Percentiles rank a stretch among this genome's conserved stretches.
Evolutionary conservation across 2,329 filamentous ascomycete species (phyloP).

Genomic region (Exophiala aquamarina): DNA sequence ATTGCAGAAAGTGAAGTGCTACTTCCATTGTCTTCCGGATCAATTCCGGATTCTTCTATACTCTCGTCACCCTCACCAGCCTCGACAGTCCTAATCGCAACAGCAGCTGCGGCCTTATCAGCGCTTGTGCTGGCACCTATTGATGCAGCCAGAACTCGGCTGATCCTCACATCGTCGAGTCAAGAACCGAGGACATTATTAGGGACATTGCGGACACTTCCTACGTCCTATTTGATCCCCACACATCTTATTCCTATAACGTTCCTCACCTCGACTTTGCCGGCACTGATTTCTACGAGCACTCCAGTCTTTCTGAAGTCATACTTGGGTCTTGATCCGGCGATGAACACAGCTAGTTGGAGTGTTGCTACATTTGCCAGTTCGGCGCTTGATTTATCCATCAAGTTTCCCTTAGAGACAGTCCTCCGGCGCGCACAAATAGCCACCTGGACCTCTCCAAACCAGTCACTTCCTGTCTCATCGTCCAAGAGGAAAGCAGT

Average conservation of each 20-base stretch:
- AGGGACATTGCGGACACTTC: slow-evolving; percentile 72
- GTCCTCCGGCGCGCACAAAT: slow-evolving; percentile 87
- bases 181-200: slow-evolving; percentile 75
- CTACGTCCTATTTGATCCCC: slow-evolving; percentile 66
- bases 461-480: slow-evolving; percentile 41
- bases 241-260: slow-evolving; percentile 76
- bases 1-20: slow-evolving; percentile 72
- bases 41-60: slow-evolving; percentile 56
- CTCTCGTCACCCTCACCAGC: slow-evolving; percentile 79
- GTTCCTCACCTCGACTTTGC: slow-evolving; percentile 78
- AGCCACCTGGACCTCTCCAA: slow-evolving; percentile 60
- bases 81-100: slow-evolving; percentile 73
- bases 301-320: slow-evolving; percentile 82
- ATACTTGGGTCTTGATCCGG: slow-evolving; percentile 79
- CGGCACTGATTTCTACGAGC: slow-evolving; percentile 77
- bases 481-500: slow-evolving; percentile 39
- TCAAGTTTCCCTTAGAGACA: slow-evolving; percentile 89
- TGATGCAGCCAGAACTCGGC: slow-evolving; percentile 81
- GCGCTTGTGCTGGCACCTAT: slow-evolving; percentile 81
- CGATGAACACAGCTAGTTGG: slow-evolving; percentile 78
- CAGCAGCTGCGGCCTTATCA: slow-evolving; percentile 66
- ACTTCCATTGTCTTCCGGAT: slow-evolving; percentile 44
- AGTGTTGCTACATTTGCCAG: slow-evolving; percentile 78
- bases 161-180: slow-evolving; percentile 81
- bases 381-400: slow-evolving; percentile 74